Evolutionary conservation across 2,329 filamentous ascomycete species (phyloP), one percentile per base, ranked within the genome.

Genomic region (Gliomastix tumulicola): DNA sequence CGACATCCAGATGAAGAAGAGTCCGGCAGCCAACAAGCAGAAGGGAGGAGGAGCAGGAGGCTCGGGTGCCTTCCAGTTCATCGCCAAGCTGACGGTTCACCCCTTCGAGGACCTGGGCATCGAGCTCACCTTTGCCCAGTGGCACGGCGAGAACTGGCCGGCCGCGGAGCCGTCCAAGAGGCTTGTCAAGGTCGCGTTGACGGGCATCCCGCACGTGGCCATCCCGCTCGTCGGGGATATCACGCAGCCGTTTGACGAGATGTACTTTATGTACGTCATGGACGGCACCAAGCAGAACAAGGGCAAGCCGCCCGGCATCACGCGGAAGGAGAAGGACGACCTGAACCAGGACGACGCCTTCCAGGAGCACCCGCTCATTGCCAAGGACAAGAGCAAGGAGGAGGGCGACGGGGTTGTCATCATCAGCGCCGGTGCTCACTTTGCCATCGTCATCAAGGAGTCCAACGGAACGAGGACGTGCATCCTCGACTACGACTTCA

Each of bases 221-320:
- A 36, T 60, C 10, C 53, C 53, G 2, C 28, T 59, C 2, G 41
- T 61, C 8, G 57, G 57, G 2, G 41, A 46, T 12, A 18, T 62
- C 7, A 39, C 39, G 3, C 57, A 58, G 38, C 58, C 57, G 1
- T 49, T 62, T 21, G 56, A 62, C 22, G 57, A 59, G 37, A 41
- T 59, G 41, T 54, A 49, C 18, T 55, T 51, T 30, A 39, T 59
- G 25, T 60, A 52, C 54, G 46, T 57, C 3, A 49, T 57, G 32
- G 55, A 56, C 25, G 37, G 34, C 5, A 22, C 46, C 9, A 35
- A n/a, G n/a, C n/a, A n/a, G n/a, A n/a, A n/a, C n/a, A n/a, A n/a
- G n/a, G n/a, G n/a, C n/a, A n/a, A n/a, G n/a, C n/a, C n/a, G n/a
- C n/a, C n/a, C n/a, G n/a, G n/a, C n/a, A n/a, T n/a, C n/a, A n/a